Evolutionary conservation across 352 stramenopile genomes (phyloP).

Genomic region (Globisporangium mamillatum): DNA sequence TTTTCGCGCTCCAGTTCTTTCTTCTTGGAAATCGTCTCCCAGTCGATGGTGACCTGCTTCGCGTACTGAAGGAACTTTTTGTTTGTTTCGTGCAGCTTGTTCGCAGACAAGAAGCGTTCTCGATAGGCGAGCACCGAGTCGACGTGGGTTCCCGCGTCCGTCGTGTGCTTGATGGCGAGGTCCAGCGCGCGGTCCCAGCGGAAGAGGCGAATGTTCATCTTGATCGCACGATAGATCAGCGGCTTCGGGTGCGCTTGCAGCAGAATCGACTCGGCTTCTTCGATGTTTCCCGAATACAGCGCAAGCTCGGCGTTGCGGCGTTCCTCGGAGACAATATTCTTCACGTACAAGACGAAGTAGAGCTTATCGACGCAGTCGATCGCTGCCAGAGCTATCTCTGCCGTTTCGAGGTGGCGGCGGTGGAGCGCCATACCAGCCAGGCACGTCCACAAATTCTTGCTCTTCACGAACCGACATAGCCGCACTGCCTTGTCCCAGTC

Average conservation of each 20-base stretch:
- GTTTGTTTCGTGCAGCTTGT: conserved; percentile 87
- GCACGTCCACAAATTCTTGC: conserved; percentile 86
- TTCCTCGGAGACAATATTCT: conserved; percentile 79
- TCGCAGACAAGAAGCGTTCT: conserved; percentile 80
- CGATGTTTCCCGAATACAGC: conserved; percentile 78
- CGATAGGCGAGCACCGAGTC: conserved; percentile 90
- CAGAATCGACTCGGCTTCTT: conserved; percentile 91
- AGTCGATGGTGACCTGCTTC: conserved; percentile 85
- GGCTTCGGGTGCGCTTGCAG: conserved; percentile 86
- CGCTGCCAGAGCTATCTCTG: conserved; percentile 89
- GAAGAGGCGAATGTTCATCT: conserved; percentile 91
- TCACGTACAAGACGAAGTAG: conserved; percentile 90
- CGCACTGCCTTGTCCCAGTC: conserved; percentile 92
- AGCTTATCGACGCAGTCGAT: conserved; percentile 93
- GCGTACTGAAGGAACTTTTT: conserved; percentile 87
- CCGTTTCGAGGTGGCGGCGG: conserved; percentile 86
- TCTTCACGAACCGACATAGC: conserved; percentile 91
- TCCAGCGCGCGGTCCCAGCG: conserved; percentile 88
- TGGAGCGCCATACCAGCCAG: conserved; percentile 90
- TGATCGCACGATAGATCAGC: conserved; percentile 92
- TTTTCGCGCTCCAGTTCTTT: conserved; percentile 87
- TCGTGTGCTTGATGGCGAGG: conserved; percentile 88
- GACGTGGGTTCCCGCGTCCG: conserved; percentile 77
- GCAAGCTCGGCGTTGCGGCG: conserved; percentile 87
- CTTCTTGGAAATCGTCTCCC: conserved; percentile 88